Evolutionary conservation across 768 basidiomycete species (phyloP).

Genomic region (Termitomyces sp.): DNA sequence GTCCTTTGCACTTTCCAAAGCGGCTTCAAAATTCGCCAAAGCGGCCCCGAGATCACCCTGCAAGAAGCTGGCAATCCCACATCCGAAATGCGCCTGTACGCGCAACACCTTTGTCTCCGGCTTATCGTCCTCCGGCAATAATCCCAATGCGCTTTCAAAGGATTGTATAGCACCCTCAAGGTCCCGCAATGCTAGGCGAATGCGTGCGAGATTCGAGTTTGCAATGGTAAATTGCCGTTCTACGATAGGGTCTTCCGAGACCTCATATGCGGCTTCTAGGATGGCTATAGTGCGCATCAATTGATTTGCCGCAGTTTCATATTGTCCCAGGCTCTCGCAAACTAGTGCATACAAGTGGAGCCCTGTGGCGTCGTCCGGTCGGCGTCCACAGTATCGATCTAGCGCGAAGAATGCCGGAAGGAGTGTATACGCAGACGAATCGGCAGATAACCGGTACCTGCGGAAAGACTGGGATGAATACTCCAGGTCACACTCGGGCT

Average conservation of each 20-base stretch:
- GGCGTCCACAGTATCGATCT: conserved; percentile 64
- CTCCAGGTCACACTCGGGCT: conserved; percentile 83
- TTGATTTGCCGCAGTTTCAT: conserved; percentile 51
- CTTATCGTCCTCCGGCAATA: conserved; percentile 51
- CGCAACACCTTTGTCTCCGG: conserved; percentile 37
- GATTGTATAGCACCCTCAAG: conserved; percentile 60
- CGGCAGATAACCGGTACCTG: conserved; percentile 17
- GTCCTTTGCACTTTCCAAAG: conserved; percentile 50
- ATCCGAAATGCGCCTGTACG: conserved; percentile 63
- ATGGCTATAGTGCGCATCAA: conserved; percentile 61
- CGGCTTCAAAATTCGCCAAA: conserved; percentile 61
- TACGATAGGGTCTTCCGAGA: conserved; percentile 70
- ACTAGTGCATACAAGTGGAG: conserved; percentile 82
- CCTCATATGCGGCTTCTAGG: conserved; percentile 87
- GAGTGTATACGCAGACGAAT: conserved; percentile 38
- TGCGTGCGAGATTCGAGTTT: conserved; percentile 74
- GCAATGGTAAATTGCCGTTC: conserved; percentile 81
- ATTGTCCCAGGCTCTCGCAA: conserved; percentile 77
- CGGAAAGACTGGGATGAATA: conserved; percentile 61
- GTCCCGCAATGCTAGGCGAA: conserved; percentile 57
- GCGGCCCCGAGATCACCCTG: conserved; percentile 58
- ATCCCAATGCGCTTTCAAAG: conserved; percentile 66
- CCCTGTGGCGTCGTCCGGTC: conserved; percentile 66
- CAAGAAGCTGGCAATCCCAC: conserved; percentile 69
- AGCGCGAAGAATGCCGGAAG: conserved; percentile 80